Conservation (phyloP, 2,329 filamentous ascomycete genomes). For the Harringtonia aguacate region DNA sequence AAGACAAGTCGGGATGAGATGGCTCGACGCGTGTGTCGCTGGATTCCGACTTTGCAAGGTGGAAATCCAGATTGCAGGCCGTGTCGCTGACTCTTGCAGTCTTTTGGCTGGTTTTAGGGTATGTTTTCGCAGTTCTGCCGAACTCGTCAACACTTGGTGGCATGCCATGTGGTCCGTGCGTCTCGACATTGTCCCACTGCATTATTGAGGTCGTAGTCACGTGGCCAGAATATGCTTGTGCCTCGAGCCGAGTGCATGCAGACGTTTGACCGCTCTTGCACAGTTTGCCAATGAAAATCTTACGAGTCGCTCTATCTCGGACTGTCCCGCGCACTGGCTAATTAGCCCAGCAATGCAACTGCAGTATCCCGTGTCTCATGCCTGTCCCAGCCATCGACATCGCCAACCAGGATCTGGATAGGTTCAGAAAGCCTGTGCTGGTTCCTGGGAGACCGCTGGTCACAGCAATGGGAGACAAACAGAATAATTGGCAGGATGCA, state of each 20-base stretch:
- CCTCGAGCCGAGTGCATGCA: too few relatives aligned
- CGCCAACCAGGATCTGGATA: too few relatives aligned
- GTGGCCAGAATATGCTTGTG: not conserved
- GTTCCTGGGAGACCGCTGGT: too few relatives aligned
- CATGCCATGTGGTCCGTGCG: slow-evolving; percentile 4
- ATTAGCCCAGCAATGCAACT: too few relatives aligned
- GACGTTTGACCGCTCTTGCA: too few relatives aligned
- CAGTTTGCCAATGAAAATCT: not conserved
- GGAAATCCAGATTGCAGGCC: not conserved
- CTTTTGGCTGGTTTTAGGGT: slow-evolving; percentile 2
- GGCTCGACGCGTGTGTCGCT: not conserved
- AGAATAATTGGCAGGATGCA: too few relatives aligned
- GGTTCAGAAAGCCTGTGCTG: too few relatives aligned
- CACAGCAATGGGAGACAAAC: too few relatives aligned
- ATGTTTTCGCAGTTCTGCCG: slow-evolving; percentile 1
- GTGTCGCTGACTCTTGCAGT: not conserved
- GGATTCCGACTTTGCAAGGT: too few relatives aligned
- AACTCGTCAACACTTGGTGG: not conserved
- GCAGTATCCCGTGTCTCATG: too few relatives aligned
- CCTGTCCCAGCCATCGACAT: too few relatives aligned
- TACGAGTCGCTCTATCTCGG: not conserved
- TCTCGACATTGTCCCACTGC: not conserved
- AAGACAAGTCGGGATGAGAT: not conserved
- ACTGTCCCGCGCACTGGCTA: not conserved
- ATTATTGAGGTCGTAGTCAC: not conserved